A percentile compares a stretch with the other conserved stretches of the same genome.
phyloP scores from a whole-genome alignment of 1,284 basidiomycete species.

The Apiotrichum siamense region DNA sequence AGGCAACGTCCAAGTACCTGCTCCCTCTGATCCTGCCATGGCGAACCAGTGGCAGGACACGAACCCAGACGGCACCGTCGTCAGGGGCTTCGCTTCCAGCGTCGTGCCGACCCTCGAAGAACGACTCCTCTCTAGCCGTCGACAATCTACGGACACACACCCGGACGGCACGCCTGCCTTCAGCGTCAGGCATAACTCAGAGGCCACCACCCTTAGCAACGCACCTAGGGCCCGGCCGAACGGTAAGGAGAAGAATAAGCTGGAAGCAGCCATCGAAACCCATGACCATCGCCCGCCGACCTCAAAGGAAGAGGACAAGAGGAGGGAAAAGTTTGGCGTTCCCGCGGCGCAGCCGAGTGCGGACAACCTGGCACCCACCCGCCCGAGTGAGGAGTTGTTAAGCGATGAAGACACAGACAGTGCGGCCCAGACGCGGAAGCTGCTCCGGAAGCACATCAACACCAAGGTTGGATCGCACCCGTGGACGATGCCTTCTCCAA shows the following conservation, averaged over 20 bases:
- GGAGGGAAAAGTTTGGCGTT: conserved; percentile 48
- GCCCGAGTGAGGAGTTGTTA: conserved; percentile 20
- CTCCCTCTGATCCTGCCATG: conserved; percentile 22
- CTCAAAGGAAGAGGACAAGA: too few relatives aligned
- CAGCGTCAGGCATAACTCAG: too few relatives aligned
- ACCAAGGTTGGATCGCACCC: conserved; percentile 51
- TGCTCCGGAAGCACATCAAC: conserved; percentile 55
- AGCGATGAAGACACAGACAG: conserved; percentile 49
- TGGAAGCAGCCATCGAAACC: too few relatives aligned
- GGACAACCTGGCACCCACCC: conserved; percentile 45
- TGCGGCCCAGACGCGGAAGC: conserved; percentile 53
- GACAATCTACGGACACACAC: conserved; percentile 27
- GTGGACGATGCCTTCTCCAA: conserved; percentile 55
- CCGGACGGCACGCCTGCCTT: conserved; percentile 47
- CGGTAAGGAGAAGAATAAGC: too few relatives aligned
- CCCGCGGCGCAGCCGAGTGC: conserved; percentile 54
- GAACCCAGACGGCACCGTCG: conserved; percentile 52
- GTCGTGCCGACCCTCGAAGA: conserved; percentile 69
- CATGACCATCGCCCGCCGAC: too few relatives aligned
- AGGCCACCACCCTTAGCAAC: too few relatives aligned
- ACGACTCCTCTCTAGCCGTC: conserved; percentile 52
- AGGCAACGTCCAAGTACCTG: conserved; percentile 42
- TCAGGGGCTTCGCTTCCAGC: conserved; percentile 57
- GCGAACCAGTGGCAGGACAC: conserved; percentile 55
- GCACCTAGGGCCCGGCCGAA: too few relatives aligned